A percentile compares a stretch with the other conserved stretches of the same genome.
phyloP scores from a whole-genome alignment of 495 filamentous ascomycete species.

The Podospora appendiculata region DNA sequence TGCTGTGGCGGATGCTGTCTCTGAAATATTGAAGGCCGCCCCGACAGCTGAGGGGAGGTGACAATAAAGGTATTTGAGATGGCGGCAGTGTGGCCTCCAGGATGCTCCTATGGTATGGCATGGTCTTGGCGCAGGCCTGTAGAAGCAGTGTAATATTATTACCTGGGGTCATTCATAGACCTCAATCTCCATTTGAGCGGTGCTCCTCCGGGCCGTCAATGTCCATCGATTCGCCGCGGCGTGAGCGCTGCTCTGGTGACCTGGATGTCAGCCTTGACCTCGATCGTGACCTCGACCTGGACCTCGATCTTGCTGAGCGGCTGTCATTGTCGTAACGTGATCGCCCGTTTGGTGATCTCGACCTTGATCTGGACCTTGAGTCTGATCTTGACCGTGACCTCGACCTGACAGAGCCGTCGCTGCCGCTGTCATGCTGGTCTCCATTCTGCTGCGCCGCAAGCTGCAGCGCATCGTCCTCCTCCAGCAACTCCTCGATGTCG shows the following conservation, averaged over 20 bases:
- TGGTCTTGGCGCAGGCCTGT: too few species aligned
- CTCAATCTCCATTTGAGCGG: not conserved
- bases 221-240: slow-evolving; percentile 24
- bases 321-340: slow-evolving; percentile 5
- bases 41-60: not conserved
- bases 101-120: too few species aligned
- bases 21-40: slow-evolving; percentile 2
- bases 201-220: slow-evolving; percentile 17
- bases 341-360: not conserved
- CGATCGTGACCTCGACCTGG: not conserved
- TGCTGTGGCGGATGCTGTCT: slow-evolving; percentile 42
- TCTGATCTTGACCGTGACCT: slow-evolving; percentile 9
- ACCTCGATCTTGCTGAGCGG: slow-evolving; percentile 8
- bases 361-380: not conserved
- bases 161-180: not conserved
- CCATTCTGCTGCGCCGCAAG: slow-evolving; percentile 25
- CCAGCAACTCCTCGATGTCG: slow-evolving; percentile 77
- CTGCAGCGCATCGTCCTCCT: slow-evolving; percentile 40
- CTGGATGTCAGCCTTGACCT: too few species aligned
- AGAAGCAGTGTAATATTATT: too few species aligned
- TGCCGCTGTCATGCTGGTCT: slow-evolving; percentile 13
- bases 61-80: not conserved
- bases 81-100: not conserved
- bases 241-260: not conserved
- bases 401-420: slow-evolving; percentile 9